Evolutionary conservation across 768 basidiomycete genomes (phyloP).

Genomic region (Daedalea quercina): DNA sequence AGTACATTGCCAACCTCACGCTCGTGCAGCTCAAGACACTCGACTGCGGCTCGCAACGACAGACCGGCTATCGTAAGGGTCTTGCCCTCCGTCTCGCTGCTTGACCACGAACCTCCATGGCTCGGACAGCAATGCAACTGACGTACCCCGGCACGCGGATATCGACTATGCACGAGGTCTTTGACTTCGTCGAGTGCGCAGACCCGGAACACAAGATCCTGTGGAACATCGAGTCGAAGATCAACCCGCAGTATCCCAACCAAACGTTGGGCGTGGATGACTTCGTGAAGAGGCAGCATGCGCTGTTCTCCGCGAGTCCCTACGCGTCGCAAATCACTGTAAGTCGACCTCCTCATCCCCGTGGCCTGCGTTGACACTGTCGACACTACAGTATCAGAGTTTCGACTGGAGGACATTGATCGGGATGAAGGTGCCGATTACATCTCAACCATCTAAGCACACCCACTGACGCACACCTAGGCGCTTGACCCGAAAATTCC

Average conservation of each 20-base stretch:
- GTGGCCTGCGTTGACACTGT: neutral
- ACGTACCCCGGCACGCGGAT: slow-evolving; percentile 65
- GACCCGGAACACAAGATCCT: slow-evolving; percentile 54
- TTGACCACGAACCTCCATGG: neutral
- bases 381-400: slow-evolving; percentile 54
- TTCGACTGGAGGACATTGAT: slow-evolving; percentile 78
- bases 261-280: slow-evolving; percentile 47
- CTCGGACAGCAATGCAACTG: slow-evolving; percentile 47
- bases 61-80: slow-evolving; percentile 47
- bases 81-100: slow-evolving; percentile 1
- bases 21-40: slow-evolving; percentile 73
- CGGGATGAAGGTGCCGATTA: slow-evolving; percentile 53
- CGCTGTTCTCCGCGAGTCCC: slow-evolving; percentile 48
- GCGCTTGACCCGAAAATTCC: slow-evolving; percentile 47
- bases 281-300: slow-evolving; percentile 59
- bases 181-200: slow-evolving; percentile 68
- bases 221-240: slow-evolving; percentile 80
- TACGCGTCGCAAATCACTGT: slow-evolving; percentile 63
- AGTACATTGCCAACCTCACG: slow-evolving; percentile 70
- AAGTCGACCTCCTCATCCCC: slow-evolving; percentile 13
- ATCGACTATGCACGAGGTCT: slow-evolving; percentile 67
- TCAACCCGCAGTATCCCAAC: slow-evolving; percentile 47
- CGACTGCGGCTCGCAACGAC: slow-evolving; percentile 71
- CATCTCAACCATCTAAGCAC: neutral
- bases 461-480: slow-evolving; percentile 16